phyloP scores from a whole-genome alignment of 768 basidiomycete species.

The Kondoa subrosea region DNA sequence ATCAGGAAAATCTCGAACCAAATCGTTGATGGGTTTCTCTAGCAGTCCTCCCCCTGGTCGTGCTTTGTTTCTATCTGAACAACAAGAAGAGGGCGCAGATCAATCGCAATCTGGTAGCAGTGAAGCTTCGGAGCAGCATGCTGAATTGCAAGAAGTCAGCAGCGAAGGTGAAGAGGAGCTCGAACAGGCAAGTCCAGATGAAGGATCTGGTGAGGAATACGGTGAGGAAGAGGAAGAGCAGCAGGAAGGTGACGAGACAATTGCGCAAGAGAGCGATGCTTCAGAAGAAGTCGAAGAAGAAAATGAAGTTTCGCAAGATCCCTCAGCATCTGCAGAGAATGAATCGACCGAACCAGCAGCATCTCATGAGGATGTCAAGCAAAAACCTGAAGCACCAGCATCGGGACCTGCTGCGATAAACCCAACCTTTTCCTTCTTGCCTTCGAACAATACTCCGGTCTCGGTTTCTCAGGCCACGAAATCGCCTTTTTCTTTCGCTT shows the following conservation, averaged over 20 bases:
- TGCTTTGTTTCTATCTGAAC: background rate
- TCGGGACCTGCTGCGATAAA: too few species aligned
- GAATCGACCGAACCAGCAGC: background rate
- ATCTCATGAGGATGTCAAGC: too few species aligned
- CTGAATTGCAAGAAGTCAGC: background rate
- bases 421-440: background rate
- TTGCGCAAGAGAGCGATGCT: background rate
- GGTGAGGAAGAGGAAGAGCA: background rate
- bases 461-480: too few species aligned
- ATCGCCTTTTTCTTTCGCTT: background rate
- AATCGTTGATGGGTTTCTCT: background rate
- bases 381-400: too few species aligned
- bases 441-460: background rate
- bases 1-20: background rate
- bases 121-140: background rate
- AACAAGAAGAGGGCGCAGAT: background rate
- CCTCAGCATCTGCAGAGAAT: background rate
- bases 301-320: background rate
- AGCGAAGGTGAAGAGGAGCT: background rate
- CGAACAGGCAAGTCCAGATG: background rate
- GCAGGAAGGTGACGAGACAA: background rate
- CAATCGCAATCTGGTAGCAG: background rate
- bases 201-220: background rate
- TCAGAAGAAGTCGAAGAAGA: background rate
- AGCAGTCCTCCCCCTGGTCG: background rate